Base-by-base conservation (phyloP, 768 basidiomycete species). In the Rhizopogon vinicolor region DNA sequence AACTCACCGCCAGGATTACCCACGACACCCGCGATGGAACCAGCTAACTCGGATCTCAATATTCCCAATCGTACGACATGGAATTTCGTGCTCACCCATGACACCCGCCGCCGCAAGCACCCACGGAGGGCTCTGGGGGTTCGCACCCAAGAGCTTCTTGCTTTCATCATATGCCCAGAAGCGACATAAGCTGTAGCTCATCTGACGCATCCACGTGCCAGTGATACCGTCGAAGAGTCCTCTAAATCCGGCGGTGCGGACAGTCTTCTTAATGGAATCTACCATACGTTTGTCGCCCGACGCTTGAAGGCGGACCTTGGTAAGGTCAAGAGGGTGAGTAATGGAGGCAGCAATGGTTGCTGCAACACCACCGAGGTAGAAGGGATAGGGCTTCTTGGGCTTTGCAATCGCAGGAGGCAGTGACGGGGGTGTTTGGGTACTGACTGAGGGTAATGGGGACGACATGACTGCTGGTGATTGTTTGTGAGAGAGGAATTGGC, bases 91-190 rank as follows among this genome's bases (percentile, higher is more conserved):
- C 86, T 63, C 66, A 89, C 89, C 92, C 87, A 94, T 93, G 56
- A 85, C 85, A 14, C 93, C 93, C 49, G 93, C 91, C 9, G 77
- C 52, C 1, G 86, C 91, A 42, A 95, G 78, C 69, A 91, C 84
- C 86, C 86, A 94, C 10, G 89, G 84, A 3, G 91, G 84, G 0
- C 86, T 79, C 60, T 88, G 78, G 63, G 70, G 63, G 71, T 73
- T 77, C 13, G 88, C 87, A 19, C 89, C 89, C 0, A 94, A 63
- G 7, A 87, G 60, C 75, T 87, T 91, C 78, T 93, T 95, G 68
- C 87, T 90, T 74, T 91, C 88, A 59, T 94, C 92, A 68, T 94
- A 93, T 14, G 89, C 91, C 84, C 91, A 93, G 75, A 93, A 95
- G n/a, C 92, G 79, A 68, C 90, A 92, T 68, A 93, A 76, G 42